Evolutionary conservation across 768 basidiomycete species (phyloP).

Genomic region (Termitomyces heimii): DNA sequence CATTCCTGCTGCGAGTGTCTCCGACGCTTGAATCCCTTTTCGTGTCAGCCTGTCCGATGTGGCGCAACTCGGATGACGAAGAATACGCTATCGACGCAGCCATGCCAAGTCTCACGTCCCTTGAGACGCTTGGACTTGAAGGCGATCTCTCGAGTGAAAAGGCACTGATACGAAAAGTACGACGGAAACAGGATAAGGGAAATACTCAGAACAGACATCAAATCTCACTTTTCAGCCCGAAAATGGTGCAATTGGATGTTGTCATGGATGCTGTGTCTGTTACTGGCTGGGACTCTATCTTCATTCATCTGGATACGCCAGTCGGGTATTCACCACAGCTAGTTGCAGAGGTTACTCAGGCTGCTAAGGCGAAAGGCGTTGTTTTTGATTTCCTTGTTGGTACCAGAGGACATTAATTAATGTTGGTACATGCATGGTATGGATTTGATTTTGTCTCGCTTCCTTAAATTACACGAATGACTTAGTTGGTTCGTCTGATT

Average conservation of each 20-base stretch:
- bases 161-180: not conserved
- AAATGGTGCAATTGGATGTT: not conserved
- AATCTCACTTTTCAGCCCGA: not conserved
- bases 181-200: not conserved
- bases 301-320: not conserved
- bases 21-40: conserved; percentile 3
- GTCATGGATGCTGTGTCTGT: not conserved
- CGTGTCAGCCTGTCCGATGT: conserved; percentile 4
- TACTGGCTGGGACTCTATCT: conserved; percentile 5
- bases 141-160: conserved; percentile 3
- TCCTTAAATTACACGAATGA: not conserved
- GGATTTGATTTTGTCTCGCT: not conserved
- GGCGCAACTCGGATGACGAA: conserved; percentile 4
- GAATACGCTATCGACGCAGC: conserved; percentile 11
- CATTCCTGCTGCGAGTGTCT: conserved; percentile 6
- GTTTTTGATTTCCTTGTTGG: conserved; percentile 2
- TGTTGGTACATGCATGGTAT: not conserved
- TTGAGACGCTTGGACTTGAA: not conserved
- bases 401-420: not conserved
- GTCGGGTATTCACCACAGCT: not conserved
- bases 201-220: not conserved
- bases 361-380: not conserved
- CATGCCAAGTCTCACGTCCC: conserved; percentile 3
- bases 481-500: not conserved
- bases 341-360: not conserved